These are phyloP conservation scores for Fusarium sterilihyphosum DNA, from an alignment of 2,329 filamentous ascomycete genomes.

Conservation along the genomic window DNA sequence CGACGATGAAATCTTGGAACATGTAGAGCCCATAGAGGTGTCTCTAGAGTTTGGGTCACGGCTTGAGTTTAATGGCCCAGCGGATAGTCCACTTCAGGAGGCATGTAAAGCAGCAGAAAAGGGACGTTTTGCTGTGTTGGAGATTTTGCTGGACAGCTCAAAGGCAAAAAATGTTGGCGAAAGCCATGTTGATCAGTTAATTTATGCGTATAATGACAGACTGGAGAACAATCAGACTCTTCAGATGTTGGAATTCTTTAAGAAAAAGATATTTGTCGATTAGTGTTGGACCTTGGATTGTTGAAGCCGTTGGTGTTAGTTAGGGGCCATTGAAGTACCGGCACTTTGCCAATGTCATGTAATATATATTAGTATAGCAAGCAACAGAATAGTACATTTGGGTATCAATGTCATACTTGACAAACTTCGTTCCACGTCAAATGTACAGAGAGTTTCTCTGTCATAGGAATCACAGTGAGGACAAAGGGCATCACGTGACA, in stretches of 20 bases:
- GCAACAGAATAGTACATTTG: neutral
- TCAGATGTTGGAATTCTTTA: neutral
- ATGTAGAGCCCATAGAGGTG: neutral
- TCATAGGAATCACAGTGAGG: neutral
- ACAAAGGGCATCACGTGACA: slow-evolving; percentile 43
- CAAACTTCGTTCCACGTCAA: neutral
- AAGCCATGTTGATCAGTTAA: neutral
- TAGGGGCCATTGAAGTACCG: neutral
- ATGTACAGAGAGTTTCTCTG: neutral
- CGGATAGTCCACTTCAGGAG: neutral
- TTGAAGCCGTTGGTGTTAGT: neutral
- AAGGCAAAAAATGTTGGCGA: neutral
- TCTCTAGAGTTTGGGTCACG: slow-evolving; percentile 4
- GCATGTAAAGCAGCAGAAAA: neutral
- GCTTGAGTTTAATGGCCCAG: neutral
- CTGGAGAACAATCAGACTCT: neutral
- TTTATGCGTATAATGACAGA: neutral
- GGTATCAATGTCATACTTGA: too few relatives aligned
- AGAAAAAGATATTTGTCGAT: neutral
- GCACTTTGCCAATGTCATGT: neutral
- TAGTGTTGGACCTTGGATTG: neutral
- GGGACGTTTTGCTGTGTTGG: neutral
- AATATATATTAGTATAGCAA: neutral
- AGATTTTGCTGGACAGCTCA: neutral
- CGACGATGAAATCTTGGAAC: neutral